Evolutionary conservation across 345 rosid genomes (phyloP), one percentile per base, ranked within the genome.

Genomic region (Populus davidiana): DNA sequence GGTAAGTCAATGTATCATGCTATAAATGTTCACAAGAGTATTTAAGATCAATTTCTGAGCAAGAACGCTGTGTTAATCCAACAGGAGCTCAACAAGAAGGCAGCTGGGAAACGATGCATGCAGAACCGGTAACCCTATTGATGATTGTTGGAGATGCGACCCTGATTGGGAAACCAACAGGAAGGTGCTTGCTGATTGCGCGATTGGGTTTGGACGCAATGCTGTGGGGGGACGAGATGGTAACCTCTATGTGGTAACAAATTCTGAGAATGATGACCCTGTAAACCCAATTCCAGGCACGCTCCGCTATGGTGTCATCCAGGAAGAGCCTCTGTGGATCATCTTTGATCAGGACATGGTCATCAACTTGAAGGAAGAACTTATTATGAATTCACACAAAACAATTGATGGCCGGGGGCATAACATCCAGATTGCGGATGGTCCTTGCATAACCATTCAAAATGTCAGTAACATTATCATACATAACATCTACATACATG

Each of bases 81-180:
- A 44, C 76, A 88, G 90, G 87, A 75, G 70, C 68, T 64, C 81
- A 36, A 66, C 38, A 12, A 78, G 76, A 67, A 67, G 56, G 71
- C 44, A 66, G 73, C 65, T 73, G 41, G 81, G 35, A 7, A 38
- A 41, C 20, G 62, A 56, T 13, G n/a, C 68, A n/a, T 82, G 85
- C 73, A 67, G 73, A 56, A 78, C 63, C 0, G 85, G 85, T 4
- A 82, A 82, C 73, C 85, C 85, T 4, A 75, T 82, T 14, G 81
- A 82, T 21, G 85, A 82, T 70, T 82, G 85, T 36, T 79, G 82
- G 82, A 73, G 82, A 21, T 82, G 80, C 33, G 80, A 82, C 71
- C 21, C 75, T 3, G 65, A 79, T 12, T 78, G 85, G 82, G 70
- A 67, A 35, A 43, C 64, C 33, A 82, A 82, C 80, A 72, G 85